Conservation (phyloP, 108 stramenopile species). For the Parietichytrium sp. region DNA sequence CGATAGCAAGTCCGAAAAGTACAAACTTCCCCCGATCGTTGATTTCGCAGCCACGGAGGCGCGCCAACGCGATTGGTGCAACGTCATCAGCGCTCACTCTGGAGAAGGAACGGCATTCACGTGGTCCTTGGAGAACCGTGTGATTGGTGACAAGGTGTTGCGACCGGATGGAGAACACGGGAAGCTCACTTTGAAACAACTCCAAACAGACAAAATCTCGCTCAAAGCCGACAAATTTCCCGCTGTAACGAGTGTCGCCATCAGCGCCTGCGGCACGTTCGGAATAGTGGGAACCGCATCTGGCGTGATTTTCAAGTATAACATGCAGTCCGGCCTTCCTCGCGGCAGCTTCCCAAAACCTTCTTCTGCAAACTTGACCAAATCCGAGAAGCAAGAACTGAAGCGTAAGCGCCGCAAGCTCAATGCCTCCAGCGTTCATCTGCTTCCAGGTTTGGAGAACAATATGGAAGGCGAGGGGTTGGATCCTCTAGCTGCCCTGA, state of each 20-base stretch:
- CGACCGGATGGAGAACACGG: not conserved
- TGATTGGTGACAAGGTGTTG: conserved; percentile 8
- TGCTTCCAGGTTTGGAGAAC: conserved; percentile 18
- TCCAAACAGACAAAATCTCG: conserved; percentile 44
- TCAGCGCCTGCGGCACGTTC: conserved; percentile 64
- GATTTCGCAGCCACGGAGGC: conserved; percentile 55
- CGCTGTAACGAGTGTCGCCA: not conserved
- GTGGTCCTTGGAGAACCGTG: conserved; percentile 28
- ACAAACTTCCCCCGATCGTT: conserved; percentile 50
- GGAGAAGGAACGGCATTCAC: not conserved
- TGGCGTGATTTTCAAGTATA: conserved; percentile 88
- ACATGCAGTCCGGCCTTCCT: conserved; percentile 82
- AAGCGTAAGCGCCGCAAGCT: conserved; percentile 14
- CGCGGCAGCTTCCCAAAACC: conserved; percentile 75
- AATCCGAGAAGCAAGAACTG: not conserved
- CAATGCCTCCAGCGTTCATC: not conserved
- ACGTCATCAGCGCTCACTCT: conserved; percentile 44
- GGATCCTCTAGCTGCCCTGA: not conserved
- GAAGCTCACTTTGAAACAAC: conserved; percentile 49
- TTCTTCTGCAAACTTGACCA: not conserved
- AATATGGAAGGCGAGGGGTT: not conserved
- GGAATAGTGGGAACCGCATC: conserved; percentile 87
- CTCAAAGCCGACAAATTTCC: not conserved
- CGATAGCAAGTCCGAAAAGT: conserved; percentile 33
- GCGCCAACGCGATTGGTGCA: conserved; percentile 51